phyloP scores from a whole-genome alignment of 495 filamentous ascomycete genomes.

The Hypoxylon trugodes region DNA sequence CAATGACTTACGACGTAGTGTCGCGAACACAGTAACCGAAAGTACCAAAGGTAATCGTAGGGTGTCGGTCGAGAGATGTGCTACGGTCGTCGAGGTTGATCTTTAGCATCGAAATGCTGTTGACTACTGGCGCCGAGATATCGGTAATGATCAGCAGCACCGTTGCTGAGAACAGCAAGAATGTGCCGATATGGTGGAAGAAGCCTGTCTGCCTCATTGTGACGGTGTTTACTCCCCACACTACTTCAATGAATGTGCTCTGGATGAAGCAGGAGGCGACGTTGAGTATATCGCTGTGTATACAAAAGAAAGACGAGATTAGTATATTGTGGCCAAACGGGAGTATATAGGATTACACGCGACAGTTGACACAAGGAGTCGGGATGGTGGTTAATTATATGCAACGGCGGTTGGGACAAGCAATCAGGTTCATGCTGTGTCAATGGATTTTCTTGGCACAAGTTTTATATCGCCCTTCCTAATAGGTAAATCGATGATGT shows the following conservation, averaged over 20 bases:
- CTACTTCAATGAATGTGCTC: background rate
- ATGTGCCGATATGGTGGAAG: constrained; percentile 67
- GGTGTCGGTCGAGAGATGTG: constrained; percentile 11
- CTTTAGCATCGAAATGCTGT: constrained; percentile 59
- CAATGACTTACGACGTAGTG: constrained; percentile 41
- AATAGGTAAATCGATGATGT: constrained; percentile 20
- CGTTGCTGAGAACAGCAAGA: constrained; percentile 62
- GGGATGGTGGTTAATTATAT: constrained; percentile 26
- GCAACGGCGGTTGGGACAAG: constrained; percentile 5
- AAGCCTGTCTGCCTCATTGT: constrained; percentile 58
- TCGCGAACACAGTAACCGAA: constrained; percentile 64
- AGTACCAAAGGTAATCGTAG: constrained; percentile 62
- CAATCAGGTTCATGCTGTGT: constrained; percentile 22
- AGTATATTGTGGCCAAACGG: background rate
- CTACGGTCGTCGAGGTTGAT: constrained; percentile 52
- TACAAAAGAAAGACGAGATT: constrained; percentile 7
- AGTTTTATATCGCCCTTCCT: constrained; percentile 11
- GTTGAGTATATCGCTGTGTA: background rate
- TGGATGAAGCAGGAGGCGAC: background rate
- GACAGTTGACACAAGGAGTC: background rate
- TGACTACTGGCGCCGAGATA: constrained; percentile 65
- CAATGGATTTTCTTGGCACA: constrained; percentile 26
- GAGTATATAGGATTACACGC: background rate
- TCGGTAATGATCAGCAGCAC: constrained; percentile 65
- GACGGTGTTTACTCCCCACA: constrained; percentile 1